These are phyloP conservation scores for Aspergillus latus DNA, from an alignment of 2,329 filamentous ascomycete genomes.

Conservation along the genomic window DNA sequence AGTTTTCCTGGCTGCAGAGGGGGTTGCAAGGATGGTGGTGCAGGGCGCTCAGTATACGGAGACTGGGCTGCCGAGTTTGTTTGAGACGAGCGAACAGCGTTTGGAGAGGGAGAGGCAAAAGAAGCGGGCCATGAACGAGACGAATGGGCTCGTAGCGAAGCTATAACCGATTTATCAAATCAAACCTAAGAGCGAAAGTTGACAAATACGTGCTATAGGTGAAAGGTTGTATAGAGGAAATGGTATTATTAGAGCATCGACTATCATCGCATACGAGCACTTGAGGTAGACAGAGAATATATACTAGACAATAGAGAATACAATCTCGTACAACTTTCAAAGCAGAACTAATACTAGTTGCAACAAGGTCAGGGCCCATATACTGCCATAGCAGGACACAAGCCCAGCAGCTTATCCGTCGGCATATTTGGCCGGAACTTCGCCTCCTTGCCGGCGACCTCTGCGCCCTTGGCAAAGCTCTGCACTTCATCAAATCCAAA, in stretches of 20 bases:
- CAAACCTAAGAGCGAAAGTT: too few relatives aligned
- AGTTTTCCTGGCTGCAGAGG: conserved; percentile 60
- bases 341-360: background rate
- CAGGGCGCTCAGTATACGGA: conserved; percentile 25
- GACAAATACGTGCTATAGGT: too few relatives aligned
- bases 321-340: too few relatives aligned
- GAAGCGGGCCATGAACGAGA: background rate
- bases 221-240: too few relatives aligned
- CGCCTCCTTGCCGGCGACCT: conserved; percentile 40
- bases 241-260: too few relatives aligned
- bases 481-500: conserved; percentile 51
- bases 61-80: conserved; percentile 34
- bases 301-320: too few relatives aligned
- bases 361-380: conserved; percentile 6
- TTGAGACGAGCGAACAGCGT: conserved; percentile 30
- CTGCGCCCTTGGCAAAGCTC: conserved; percentile 44
- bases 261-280: too few relatives aligned
- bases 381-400: conserved; percentile 1
- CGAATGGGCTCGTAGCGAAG: background rate
- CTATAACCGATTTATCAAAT: background rate
- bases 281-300: too few relatives aligned
- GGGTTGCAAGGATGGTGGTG: conserved; percentile 56
- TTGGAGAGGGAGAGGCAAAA: conserved; percentile 14
- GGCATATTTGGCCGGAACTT: conserved; percentile 7
- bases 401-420: conserved; percentile 9